These are phyloP conservation scores for Xylaria venustula DNA, from an alignment of 495 filamentous ascomycete genomes.

Conservation along the genomic window DNA sequence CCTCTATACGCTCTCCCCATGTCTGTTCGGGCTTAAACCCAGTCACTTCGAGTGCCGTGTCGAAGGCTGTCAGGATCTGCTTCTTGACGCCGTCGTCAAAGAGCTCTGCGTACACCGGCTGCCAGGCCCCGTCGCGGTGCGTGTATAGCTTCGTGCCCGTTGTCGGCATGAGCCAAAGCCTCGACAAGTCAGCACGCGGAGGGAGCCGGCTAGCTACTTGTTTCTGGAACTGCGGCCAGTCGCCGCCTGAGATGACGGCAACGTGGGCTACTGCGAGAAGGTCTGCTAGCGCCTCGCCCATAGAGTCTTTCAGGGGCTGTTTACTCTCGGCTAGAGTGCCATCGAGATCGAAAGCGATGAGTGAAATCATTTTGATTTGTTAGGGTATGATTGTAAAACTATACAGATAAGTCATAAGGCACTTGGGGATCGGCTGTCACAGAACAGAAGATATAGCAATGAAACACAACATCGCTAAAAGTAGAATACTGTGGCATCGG, in stretches of 20 bases:
- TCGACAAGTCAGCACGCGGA: constrained; percentile 17
- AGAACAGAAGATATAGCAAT: too few species aligned
- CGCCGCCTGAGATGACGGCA: constrained; percentile 15
- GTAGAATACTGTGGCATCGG: too few species aligned
- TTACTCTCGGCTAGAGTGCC: constrained; percentile 15
- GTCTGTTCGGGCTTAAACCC: constrained; percentile 59
- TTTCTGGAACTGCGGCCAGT: constrained; percentile 16
- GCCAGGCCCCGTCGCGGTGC: constrained; percentile 15
- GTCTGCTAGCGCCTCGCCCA: constrained; percentile 11
- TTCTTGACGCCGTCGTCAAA: constrained; percentile 15
- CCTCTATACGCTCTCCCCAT: constrained; percentile 27
- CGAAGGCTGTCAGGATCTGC: constrained; percentile 20
- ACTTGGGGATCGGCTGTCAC: too few species aligned
- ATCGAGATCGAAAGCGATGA: constrained; percentile 16
- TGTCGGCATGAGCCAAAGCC: constrained; percentile 27
- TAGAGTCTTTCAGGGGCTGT: constrained; percentile 8
- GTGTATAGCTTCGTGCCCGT: constrained; percentile 27
- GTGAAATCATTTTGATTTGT: constrained; percentile 1
- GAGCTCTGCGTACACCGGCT: constrained; percentile 20
- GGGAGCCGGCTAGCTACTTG: constrained; percentile 22
- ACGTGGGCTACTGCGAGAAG: constrained; percentile 16
- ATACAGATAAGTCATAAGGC: too few species aligned
- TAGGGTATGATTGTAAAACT: too few species aligned
- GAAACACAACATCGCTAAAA: too few species aligned
- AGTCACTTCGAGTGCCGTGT: constrained; percentile 82